phyloP scores from a whole-genome alignment of 2,329 filamentous ascomycete genomes.

The Verticillium nubilum region DNA sequence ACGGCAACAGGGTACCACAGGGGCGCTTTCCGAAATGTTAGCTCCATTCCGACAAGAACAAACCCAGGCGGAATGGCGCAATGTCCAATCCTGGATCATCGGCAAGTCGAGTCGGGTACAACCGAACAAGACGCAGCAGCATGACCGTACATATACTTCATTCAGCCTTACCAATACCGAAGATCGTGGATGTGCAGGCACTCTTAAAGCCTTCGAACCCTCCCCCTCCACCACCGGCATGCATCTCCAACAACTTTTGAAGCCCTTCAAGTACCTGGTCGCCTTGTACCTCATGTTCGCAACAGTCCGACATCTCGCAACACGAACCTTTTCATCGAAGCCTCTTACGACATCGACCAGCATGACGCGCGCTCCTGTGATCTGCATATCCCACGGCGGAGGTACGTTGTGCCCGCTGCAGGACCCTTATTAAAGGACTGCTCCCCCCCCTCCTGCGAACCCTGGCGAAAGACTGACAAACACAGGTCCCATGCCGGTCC shows the following conservation, averaged over 20 bases:
- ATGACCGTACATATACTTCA: not conserved
- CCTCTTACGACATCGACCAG: slow-evolving; percentile 4
- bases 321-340: slow-evolving; percentile 2
- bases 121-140: too few relatives aligned
- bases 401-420: too few relatives aligned
- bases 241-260: not conserved
- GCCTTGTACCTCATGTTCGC: slow-evolving; percentile 7
- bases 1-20: too few relatives aligned
- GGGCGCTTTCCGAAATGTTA: too few relatives aligned
- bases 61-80: too few relatives aligned
- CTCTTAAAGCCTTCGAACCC: not conserved
- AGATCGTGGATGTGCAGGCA: not conserved
- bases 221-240: not conserved
- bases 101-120: not conserved
- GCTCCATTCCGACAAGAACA: too few relatives aligned
- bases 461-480: too few relatives aligned
- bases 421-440: too few relatives aligned
- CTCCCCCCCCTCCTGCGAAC: too few relatives aligned
- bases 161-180: not conserved
- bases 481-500: slow-evolving; percentile 49
- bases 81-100: too few relatives aligned
- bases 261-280: not conserved
- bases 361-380: slow-evolving; percentile 37
- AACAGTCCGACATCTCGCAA: slow-evolving; percentile 6
- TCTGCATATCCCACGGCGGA: slow-evolving; percentile 46